Percentiles rank a stretch among this genome's conserved stretches.
These are phyloP conservation scores for Cryptococcus wingfieldii DNA, from an alignment of 1,284 basidiomycete genomes.

Conservation along the genomic window DNA sequence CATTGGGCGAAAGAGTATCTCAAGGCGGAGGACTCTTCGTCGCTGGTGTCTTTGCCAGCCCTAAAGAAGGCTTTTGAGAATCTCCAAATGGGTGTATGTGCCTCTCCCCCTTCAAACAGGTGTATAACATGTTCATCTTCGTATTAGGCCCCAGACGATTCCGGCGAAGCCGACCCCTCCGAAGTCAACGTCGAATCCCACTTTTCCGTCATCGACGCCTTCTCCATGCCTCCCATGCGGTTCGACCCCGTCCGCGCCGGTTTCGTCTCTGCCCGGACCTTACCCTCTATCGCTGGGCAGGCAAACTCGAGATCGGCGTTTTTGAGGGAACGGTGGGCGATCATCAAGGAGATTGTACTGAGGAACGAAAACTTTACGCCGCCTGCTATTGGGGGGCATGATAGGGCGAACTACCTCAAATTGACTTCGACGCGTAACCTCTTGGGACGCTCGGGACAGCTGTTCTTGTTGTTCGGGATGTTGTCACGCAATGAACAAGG, in stretches of 20 bases:
- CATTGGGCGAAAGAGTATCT: conserved; percentile 83
- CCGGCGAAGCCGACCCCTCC: conserved; percentile 55
- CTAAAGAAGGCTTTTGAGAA: conserved; percentile 76
- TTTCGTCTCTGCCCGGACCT: conserved; percentile 39
- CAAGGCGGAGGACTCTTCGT: conserved; percentile 63
- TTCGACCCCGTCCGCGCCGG: conserved; percentile 70
- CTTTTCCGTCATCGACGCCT: conserved; percentile 80
- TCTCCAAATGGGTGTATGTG: conserved; percentile 63
- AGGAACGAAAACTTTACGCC: conserved; percentile 95
- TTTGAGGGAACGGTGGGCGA: conserved; percentile 73
- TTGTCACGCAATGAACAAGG: conserved; percentile 85
- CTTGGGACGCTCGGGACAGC: conserved; percentile 80
- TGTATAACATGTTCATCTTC: conserved; percentile 1
- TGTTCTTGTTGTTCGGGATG: conserved; percentile 93
- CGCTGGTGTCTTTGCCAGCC: conserved; percentile 49
- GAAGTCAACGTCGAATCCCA: conserved; percentile 78
- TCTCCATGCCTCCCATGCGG: conserved; percentile 87
- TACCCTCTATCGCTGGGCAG: conserved; percentile 67
- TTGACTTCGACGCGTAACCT: conserved; percentile 95
- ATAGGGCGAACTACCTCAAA: conserved; percentile 78
- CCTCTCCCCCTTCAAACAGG: not conserved
- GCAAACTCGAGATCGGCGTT: conserved; percentile 72
- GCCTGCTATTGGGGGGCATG: conserved; percentile 79
- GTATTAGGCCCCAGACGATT: conserved; percentile 47
- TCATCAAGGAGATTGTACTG: conserved; percentile 80